Percentiles rank a stretch among this genome's conserved stretches.
Evolutionary conservation across 495 filamentous ascomycete genomes (phyloP).

Genomic region (Cercophora newfieldiana): DNA sequence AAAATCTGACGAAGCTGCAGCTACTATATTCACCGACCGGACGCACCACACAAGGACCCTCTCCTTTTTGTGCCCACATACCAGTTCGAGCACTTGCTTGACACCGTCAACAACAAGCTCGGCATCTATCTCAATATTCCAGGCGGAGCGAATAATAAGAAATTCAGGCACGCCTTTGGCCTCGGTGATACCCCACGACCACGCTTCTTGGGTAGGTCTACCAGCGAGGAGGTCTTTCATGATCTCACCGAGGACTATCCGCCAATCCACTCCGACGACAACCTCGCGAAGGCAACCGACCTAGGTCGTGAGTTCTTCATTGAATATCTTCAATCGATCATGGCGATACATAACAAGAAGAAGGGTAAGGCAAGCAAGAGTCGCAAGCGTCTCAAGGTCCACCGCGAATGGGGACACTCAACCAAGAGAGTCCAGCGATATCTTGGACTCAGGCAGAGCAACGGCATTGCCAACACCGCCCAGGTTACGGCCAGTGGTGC

Average conservation of each 20-base stretch:
- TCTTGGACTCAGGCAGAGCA: conserved; percentile 57
- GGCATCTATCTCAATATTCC: conserved; percentile 52
- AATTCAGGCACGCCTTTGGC: conserved; percentile 59
- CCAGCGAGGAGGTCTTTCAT: conserved; percentile 34
- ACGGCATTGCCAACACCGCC: neutral
- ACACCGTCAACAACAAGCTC: conserved; percentile 58
- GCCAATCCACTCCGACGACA: conserved; percentile 19
- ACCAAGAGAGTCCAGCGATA: conserved; percentile 67
- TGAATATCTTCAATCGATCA: conserved; percentile 8
- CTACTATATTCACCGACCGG: conserved; percentile 64
- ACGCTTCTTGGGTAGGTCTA: conserved; percentile 61
- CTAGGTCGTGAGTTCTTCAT: conserved; percentile 20
- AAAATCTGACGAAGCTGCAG: conserved; percentile 39
- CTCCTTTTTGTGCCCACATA: conserved; percentile 62
- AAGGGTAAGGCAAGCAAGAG: conserved; percentile 31
- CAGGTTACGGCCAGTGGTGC: neutral
- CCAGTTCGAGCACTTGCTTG: conserved; percentile 61
- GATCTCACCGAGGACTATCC: conserved; percentile 34
- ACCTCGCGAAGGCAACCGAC: conserved; percentile 18
- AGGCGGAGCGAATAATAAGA: conserved; percentile 38
- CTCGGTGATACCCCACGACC: conserved; percentile 59
- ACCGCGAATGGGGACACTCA: conserved; percentile 48
- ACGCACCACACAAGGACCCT: conserved; percentile 43
- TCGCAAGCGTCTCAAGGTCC: conserved; percentile 43
- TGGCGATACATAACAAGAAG: conserved; percentile 30